These are phyloP conservation scores for Hydrangea macrophylla DNA, from an alignment of 148 eudicot genomes.

Conservation along the genomic window DNA sequence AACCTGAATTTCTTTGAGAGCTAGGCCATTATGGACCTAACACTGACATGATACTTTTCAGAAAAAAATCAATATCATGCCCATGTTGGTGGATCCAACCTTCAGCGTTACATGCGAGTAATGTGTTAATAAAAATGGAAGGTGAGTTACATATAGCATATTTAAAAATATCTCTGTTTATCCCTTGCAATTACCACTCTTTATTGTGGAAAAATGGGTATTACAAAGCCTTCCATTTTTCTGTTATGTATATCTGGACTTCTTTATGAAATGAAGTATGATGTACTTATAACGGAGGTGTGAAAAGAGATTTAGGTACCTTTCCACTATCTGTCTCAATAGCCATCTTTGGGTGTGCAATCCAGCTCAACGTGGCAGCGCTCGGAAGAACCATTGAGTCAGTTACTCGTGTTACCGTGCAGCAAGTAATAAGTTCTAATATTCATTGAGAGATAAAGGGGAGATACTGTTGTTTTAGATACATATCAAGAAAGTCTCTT, in stretches of 20 bases:
- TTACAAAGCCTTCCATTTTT: not conserved
- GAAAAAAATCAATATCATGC: constrained; percentile 28
- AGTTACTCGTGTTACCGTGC: not conserved
- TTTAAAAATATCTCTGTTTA: not conserved
- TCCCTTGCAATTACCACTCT: not conserved
- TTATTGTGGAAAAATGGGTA: not conserved
- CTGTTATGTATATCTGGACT: not conserved
- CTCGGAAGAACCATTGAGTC: not conserved
- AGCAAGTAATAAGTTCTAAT: not conserved
- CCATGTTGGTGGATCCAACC: constrained; percentile 37
- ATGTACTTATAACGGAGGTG: not conserved
- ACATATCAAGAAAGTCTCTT: too few species aligned
- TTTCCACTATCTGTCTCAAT: not conserved
- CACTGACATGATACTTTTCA: constrained; percentile 24
- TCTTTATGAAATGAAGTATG: not conserved
- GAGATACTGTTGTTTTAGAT: not conserved
- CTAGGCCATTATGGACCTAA: constrained; percentile 8
- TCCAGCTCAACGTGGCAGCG: not conserved
- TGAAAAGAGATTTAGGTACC: not conserved
- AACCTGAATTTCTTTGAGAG: constrained; percentile 2
- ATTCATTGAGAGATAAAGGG: not conserved
- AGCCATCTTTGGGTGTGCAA: not conserved
- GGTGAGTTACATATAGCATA: constrained; percentile 29
- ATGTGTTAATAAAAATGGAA: constrained; percentile 21
- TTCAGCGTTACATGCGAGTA: constrained; percentile 31